phyloP scores from a whole-genome alignment of 1,139 yeast genomes.

The Kodamaea plutei region DNA sequence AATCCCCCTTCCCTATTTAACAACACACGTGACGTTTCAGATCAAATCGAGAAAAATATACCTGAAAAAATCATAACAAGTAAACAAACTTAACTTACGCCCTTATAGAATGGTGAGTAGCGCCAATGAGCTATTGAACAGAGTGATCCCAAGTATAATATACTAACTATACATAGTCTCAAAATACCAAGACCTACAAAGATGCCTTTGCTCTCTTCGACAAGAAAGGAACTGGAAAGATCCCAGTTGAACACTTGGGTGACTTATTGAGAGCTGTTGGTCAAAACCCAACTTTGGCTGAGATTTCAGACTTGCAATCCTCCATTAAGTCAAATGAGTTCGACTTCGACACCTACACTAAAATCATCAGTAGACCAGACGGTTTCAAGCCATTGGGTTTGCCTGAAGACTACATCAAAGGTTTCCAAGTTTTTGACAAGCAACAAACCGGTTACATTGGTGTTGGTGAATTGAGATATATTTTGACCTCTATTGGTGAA shows the following conservation, averaged over 20 bases:
- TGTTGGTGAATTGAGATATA: constrained; percentile 93
- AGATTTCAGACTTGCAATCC: constrained; percentile 70
- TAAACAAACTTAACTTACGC: too few relatives aligned
- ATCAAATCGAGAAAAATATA: too few relatives aligned
- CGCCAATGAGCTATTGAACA: too few relatives aligned
- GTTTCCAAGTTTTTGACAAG: constrained; percentile 97
- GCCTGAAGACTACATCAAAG: constrained; percentile 94
- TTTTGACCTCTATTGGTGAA: constrained; percentile 94
- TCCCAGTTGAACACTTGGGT: constrained; percentile 84
- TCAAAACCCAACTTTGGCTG: constrained; percentile 94
- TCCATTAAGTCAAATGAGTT: constrained; percentile 43
- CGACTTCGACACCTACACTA: constrained; percentile 75
- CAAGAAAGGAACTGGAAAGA: constrained; percentile 92
- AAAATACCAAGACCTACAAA: constrained; percentile 70
- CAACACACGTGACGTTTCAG: too few relatives aligned
- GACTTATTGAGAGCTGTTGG: constrained; percentile 96
- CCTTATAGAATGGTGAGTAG: too few relatives aligned
- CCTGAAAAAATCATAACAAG: too few relatives aligned
- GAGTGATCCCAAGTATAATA: too few relatives aligned
- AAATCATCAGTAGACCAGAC: constrained; percentile 79
- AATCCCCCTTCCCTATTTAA: too few relatives aligned
- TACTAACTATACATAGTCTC: too few relatives aligned
- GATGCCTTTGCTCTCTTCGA: constrained; percentile 98
- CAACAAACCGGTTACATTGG: constrained; percentile 94
- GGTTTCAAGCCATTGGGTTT: constrained; percentile 90